Conservation (phyloP, 192 early-diverging fungal species). For the Pilaira anomala region DNA sequence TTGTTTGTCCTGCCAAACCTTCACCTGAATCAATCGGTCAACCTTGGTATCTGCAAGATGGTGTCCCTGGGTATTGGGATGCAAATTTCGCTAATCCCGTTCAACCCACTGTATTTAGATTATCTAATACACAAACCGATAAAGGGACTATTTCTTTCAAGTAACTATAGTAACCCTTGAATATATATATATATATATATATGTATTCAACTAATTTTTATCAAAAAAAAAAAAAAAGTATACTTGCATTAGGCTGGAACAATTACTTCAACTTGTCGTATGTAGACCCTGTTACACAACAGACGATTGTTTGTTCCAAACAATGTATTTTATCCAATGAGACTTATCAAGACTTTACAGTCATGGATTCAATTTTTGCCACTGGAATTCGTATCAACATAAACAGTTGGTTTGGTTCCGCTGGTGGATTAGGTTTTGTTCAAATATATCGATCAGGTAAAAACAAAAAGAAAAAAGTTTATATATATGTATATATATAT, state of each 20-base stretch:
- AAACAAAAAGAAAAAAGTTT: neutral
- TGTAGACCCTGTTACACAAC: constrained; percentile 51
- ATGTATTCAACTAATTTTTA: constrained; percentile 7
- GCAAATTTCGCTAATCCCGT: constrained; percentile 54
- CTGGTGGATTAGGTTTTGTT: constrained; percentile 27
- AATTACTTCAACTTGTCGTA: constrained; percentile 59
- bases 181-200: neutral
- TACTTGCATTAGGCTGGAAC: constrained; percentile 57
- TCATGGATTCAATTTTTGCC: constrained; percentile 37
- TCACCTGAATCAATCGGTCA: constrained; percentile 21
- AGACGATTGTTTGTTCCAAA: constrained; percentile 37
- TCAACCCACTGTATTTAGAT: constrained; percentile 61
- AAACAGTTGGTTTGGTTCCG: constrained; percentile 31
- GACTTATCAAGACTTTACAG: constrained; percentile 44
- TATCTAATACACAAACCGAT: constrained; percentile 58
- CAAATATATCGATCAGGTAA: constrained; percentile 37
- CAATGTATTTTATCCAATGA: constrained; percentile 35
- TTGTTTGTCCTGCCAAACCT: constrained; percentile 18
- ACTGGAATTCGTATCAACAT: constrained; percentile 54
- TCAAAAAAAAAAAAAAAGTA: constrained; percentile 23
- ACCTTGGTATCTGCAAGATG: constrained; percentile 67
- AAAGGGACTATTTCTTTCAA: constrained; percentile 62
- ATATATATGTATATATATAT: neutral
- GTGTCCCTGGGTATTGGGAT: constrained; percentile 65
- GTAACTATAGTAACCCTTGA: too few species aligned